Evolutionary conservation across 2,329 filamentous ascomycete genomes (phyloP), one percentile per base, ranked within the genome.

Genomic region (Lecanicillium sp.): DNA sequence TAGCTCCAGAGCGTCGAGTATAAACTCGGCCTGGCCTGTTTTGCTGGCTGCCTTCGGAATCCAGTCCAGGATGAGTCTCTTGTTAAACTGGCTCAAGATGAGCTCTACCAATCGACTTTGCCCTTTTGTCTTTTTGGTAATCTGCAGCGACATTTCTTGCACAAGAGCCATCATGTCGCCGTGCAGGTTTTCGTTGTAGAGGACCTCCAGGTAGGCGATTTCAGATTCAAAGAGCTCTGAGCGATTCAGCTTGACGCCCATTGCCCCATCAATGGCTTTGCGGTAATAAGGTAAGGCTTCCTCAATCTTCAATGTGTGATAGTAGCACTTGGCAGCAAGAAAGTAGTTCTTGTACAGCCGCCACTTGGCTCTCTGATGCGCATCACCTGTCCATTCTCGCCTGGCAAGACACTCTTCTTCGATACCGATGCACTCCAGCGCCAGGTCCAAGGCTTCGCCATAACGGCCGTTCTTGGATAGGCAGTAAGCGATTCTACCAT

Each of bases 401-500:
- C 54, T 46, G 0, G 43, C 46, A 3, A 61, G 49, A 13, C 48
- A 53, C 8, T 54, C 50, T 27, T 57, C 46, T 17, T 65, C 62
- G 2, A 60, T 53, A 1, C 42, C 46, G 10, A 62, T 61, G 29
- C 62, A 66, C 42, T 59, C 55, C 3, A 64, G 51, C 5, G 59
- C 55, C 25, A 59, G 50, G 2, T 57, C 46, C 3, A 66, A 46
- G 0, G 64, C 60, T 22, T 62, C 54, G 7, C 51, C 46, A 31
- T 59, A 64, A 4, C 56, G 51, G 5, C 54, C 53, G n/a, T 62
- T 58, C 14, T 56, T 49, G 15, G 47, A 61, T 2, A 65, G 49
- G 37, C 64, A 66, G 32, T 58, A 61, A 0, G 62, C 63, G 14
- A 65, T 66, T n/a, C 64, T 58, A 1, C 63, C 63, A 3, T 46